Percentiles rank a stretch among this genome's conserved stretches.
Conservation (phyloP, 2,329 filamentous ascomycete genomes). For the Akanthomyces uredinophilus region DNA sequence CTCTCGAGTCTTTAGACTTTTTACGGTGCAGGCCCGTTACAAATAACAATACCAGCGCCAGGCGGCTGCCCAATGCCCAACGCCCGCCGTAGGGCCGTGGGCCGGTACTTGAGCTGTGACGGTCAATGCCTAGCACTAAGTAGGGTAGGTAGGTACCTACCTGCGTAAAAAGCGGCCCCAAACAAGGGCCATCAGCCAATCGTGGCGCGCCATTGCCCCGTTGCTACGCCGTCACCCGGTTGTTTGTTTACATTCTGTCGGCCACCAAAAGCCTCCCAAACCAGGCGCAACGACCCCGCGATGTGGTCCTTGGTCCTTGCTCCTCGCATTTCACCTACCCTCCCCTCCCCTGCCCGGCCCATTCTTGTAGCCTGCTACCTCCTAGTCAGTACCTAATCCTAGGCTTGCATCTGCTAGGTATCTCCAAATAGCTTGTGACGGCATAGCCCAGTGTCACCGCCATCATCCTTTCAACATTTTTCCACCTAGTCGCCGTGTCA, state of each 20-base stretch:
- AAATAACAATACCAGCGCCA: not conserved
- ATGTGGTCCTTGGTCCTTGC: conserved; percentile 17
- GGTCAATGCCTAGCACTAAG: no score
- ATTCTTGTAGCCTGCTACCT: conserved; percentile 6
- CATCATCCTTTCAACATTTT: conserved; percentile 11
- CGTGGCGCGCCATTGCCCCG: conserved; percentile 15
- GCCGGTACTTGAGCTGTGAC: not conserved
- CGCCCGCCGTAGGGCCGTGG: not conserved
- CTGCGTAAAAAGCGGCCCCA: not conserved
- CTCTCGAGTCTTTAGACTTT: not conserved
- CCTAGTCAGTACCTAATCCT: not conserved
- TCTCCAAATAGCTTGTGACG: conserved; percentile 20
- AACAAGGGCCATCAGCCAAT: conserved; percentile 20
- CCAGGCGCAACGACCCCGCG: conserved; percentile 20
- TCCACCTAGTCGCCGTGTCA: conserved; percentile 1
- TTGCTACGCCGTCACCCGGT: conserved; percentile 30
- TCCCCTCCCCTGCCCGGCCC: conserved; percentile 17
- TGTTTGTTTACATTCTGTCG: conserved; percentile 29
- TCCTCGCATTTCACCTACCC: conserved; percentile 12
- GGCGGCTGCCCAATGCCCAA: not conserved
- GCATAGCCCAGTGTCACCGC: conserved; percentile 19
- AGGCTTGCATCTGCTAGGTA: conserved; percentile 7
- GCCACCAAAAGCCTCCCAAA: not conserved
- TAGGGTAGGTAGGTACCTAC: no score
- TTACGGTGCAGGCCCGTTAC: not conserved